These are phyloP conservation scores for Scutellaria baicalensis DNA, from an alignment of 257 asterid species.

Conservation along the genomic window DNA sequence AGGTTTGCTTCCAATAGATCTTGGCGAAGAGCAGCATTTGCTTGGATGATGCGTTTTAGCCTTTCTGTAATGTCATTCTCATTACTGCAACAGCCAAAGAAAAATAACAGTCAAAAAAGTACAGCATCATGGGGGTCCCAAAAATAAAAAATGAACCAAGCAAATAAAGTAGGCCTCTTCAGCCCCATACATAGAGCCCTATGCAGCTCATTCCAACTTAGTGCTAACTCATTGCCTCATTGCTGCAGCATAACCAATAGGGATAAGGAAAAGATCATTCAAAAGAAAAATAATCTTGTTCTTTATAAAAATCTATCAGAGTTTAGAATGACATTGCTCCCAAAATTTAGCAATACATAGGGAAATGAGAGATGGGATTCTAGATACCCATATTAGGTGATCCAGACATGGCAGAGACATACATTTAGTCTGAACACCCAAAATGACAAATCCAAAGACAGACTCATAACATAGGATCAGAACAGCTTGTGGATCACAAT, in stretches of 20 bases:
- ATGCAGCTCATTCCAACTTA: not conserved
- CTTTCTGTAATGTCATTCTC: slow-evolving; percentile 88
- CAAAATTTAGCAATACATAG: not conserved
- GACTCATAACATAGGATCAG: not conserved
- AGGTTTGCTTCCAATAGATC: slow-evolving; percentile 41
- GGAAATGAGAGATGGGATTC: not conserved
- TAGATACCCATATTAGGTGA: not conserved
- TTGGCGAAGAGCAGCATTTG: slow-evolving; percentile 63
- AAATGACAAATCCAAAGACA: not conserved
- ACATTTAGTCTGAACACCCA: not conserved
- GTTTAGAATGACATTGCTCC: not conserved
- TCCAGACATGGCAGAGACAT: not conserved
- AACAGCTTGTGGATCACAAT: not conserved
- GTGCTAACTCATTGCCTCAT: not conserved
- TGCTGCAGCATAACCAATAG: not conserved
- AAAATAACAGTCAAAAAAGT: not conserved
- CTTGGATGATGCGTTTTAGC: slow-evolving; percentile 62
- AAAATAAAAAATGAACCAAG: not conserved
- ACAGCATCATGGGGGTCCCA: not conserved
- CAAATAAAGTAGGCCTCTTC: not conserved
- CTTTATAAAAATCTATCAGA: not conserved
- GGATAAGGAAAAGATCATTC: not conserved
- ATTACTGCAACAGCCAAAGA: slow-evolving; percentile 55
- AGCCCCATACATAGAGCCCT: not conserved
- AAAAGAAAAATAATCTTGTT: not conserved